Percentiles rank a stretch among this genome's conserved stretches.
Conservation (phyloP, 495 filamentous ascomycete genomes). For the Staphylotrichum tortipilum region DNA sequence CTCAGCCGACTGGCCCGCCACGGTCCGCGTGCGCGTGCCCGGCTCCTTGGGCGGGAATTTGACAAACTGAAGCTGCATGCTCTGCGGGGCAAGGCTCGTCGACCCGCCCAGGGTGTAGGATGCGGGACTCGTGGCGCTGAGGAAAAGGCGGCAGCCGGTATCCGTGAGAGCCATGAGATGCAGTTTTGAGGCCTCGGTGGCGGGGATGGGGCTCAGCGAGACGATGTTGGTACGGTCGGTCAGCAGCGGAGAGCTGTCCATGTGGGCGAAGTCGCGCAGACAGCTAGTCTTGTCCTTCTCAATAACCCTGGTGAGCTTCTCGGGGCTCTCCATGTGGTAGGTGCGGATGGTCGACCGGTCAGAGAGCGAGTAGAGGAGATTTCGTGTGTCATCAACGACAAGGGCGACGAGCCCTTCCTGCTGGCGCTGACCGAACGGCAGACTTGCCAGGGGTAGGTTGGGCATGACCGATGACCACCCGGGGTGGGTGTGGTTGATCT, state of each 20-base stretch:
- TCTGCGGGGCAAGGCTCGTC: constrained; percentile 62
- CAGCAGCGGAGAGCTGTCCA: constrained; percentile 58
- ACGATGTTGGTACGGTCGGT: constrained; percentile 61
- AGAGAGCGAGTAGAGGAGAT: constrained; percentile 84
- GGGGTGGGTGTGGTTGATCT: constrained; percentile 77
- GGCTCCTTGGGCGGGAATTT: constrained; percentile 67
- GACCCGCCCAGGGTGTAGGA: constrained; percentile 54
- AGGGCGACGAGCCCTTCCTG: constrained; percentile 63
- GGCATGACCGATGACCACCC: constrained; percentile 64
- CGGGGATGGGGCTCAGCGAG: constrained; percentile 74
- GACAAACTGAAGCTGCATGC: constrained; percentile 93
- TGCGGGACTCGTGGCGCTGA: constrained; percentile 78
- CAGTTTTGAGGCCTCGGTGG: constrained; percentile 68
- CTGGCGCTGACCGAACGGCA: constrained; percentile 19
- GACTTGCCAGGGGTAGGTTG: constrained; percentile 29
- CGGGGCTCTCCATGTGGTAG: constrained; percentile 61
- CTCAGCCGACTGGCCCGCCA: constrained; percentile 15
- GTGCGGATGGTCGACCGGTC: constrained; percentile 74
- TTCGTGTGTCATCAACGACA: constrained; percentile 78
- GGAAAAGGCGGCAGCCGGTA: constrained; percentile 81
- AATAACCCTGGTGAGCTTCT: constrained; percentile 45
- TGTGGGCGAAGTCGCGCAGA: constrained; percentile 63
- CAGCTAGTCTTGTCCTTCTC: constrained; percentile 47
- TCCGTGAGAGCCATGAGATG: constrained; percentile 87
- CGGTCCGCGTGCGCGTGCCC: constrained; percentile 3